phyloP scores from a whole-genome alignment of 768 basidiomycete species.

The Pulveroboletus frians region DNA sequence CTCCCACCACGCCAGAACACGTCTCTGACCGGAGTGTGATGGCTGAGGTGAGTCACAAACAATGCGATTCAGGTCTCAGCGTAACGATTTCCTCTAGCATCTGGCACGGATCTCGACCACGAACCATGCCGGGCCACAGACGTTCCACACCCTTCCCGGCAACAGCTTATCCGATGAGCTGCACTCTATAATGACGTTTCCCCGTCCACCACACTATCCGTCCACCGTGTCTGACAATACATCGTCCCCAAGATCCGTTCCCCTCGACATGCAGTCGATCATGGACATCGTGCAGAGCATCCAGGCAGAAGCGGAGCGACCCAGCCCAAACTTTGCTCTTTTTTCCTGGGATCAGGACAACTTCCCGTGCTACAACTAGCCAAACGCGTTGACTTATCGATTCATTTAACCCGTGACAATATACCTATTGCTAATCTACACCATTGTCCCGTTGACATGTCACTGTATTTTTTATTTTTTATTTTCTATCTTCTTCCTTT shows the following conservation, averaged over 20 bases:
- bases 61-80: neutral
- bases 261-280: slow-evolving; percentile 8
- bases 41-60: slow-evolving; percentile 12
- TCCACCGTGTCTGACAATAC: neutral
- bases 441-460: slow-evolving; percentile 3
- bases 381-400: slow-evolving; percentile 24
- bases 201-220: slow-evolving; percentile 7
- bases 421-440: slow-evolving; percentile 15
- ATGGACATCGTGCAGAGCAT: slow-evolving; percentile 8
- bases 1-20: slow-evolving; percentile 13
- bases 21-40: neutral
- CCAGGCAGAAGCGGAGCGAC: slow-evolving; percentile 5
- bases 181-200: neutral
- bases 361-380: slow-evolving; percentile 20
- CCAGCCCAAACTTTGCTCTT: slow-evolving; percentile 13
- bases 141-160: neutral
- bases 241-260: neutral
- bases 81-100: slow-evolving; percentile 9
- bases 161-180: neutral
- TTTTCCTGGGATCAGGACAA: slow-evolving; percentile 22
- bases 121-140: slow-evolving; percentile 2
- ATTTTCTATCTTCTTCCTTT: slow-evolving; percentile 5
- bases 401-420: slow-evolving; percentile 18
- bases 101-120: neutral
- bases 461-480: slow-evolving; percentile 16